Base-by-base conservation (phyloP, 164 flowering plant genomes). In the Macadamia tetraphylla region DNA sequence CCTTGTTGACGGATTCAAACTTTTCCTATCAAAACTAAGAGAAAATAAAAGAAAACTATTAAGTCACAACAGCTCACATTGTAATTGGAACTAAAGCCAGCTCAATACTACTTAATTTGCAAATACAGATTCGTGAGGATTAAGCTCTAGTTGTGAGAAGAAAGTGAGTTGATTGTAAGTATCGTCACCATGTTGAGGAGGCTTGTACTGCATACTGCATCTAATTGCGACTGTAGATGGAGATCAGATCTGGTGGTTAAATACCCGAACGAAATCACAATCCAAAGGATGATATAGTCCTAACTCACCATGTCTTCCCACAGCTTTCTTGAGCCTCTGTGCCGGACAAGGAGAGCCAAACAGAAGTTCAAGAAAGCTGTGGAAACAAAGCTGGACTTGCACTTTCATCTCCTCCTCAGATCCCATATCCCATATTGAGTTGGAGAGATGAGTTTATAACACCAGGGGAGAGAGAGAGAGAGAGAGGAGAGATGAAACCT, bases 311-410 rank as follows among this genome's bases (percentile, higher is more conserved):
- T 81, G 68, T 78, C 73, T 67, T 81, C 84, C 84, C 84, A 81
- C 80, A 78, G 82, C 80, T 81, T 81, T 78, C 81, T 79, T 81
- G 84, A 81, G 40, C 67, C 49, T 18, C 51, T 43, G 40, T 29
- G 23, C 48, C 8, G 29, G 42, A 57, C 23, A 6, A 30, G 6
- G 9, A 5, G 3, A 53, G 57, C 13, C 6, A 35, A 67, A 61
- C 66, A 63, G 73, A 83, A 85, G 91, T 87, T 87, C 91, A 87
- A 87, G 91, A 87, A 87, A 87, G 91, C 91, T 87, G 91, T 87
- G 91, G 91, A 87, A 87, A 79, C 87, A 85, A 82, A 84, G 68
- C 87, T 78, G 78, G 82, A 81, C 78, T 82, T 63, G 42, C 17
- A 29, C 31, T 18, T 9, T 23, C 18, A 46, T 51, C 60, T 52